Conservation (phyloP, 2,329 filamentous ascomycete species). For the Pseudohalonectria lignicola region DNA sequence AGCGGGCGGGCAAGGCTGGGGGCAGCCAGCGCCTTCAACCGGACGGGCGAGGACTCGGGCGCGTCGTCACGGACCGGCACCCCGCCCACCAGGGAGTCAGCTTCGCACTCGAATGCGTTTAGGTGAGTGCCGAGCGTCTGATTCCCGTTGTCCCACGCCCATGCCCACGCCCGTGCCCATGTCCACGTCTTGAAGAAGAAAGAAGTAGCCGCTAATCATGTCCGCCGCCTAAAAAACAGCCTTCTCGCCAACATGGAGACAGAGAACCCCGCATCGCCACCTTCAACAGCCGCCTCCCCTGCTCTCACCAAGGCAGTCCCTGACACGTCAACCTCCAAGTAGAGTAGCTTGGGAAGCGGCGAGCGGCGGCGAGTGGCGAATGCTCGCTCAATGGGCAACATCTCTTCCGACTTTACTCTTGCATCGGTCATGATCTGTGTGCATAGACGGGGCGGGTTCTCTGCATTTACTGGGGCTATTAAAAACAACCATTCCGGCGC, state of each 20-base stretch:
- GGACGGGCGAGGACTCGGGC: conserved; percentile 73
- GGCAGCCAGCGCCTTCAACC: conserved; percentile 60
- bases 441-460: conserved; percentile 39
- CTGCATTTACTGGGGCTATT: conserved; percentile 37
- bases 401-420: no score
- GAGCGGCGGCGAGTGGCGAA: no score
- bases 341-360: no score
- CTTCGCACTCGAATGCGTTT: conserved; percentile 79
- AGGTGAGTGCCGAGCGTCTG: conserved; percentile 67
- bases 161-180: no score
- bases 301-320: conserved; percentile 51
- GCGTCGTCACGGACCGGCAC: conserved; percentile 84
- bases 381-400: no score
- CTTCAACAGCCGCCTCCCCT: conserved; percentile 56
- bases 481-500: no score
- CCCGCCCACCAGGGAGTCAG: conserved; percentile 50
- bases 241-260: conserved; percentile 50
- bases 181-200: no score
- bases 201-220: no score
- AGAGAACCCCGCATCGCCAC: conserved; percentile 57
- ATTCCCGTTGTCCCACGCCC: no score
- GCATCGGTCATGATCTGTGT: conserved; percentile 12
- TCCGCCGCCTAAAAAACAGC: no score
- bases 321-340: conserved; percentile 37
- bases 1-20: conserved; percentile 69